Evolutionary conservation across 768 basidiomycete genomes (phyloP), one percentile per base, ranked within the genome.

Genomic region (Boletus fagicola): DNA sequence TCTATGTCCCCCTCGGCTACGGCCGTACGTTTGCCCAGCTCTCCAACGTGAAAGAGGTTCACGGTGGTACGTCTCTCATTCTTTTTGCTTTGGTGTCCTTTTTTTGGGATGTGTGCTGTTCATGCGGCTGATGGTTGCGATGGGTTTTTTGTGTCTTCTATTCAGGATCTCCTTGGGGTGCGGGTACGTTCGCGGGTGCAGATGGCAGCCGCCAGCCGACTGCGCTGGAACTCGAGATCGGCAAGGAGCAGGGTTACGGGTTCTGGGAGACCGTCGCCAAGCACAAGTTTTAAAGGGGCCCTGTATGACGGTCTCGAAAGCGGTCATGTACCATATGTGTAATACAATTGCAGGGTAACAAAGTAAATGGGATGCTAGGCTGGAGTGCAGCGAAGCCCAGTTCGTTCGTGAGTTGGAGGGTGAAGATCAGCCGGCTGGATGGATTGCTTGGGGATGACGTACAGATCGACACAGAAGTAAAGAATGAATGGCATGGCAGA

Each of bases 141-240:
- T 2, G 18, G 26, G 13, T 24, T 28, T 31, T 16, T 16, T 11
- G 2, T 40, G 49, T 51, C 50, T 10, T 39, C 54, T 45, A 18
- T 49, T 46, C 50, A 86, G 87, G 87, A 30, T 86, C 87, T 8
- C 83, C 90, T 16, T 92, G 84, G 82, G 90, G 90, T 51, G 87
- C 90, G n/a, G 87, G 86, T 24, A 82, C 85, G 8, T 77, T 78
- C 53, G 78, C 84, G 22, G 77, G 69, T 1, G 38, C 67, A 4
- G 73, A 77, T 58, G 84, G 83, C 3, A 65, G 72, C 3, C 82
- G 84, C 50, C 69, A 78, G 61, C 83, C 87, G 4, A 66, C 71
- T 9, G 57, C 64, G 1, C 74, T 82, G 36, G 86, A 88, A 65
- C 72, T 80, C 38, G 77, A 80, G 51, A 62, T 86, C 18, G 84